phyloP scores from a whole-genome alignment of 2,329 filamentous ascomycete genomes.

The Magnaporthiopsis incrustans region DNA sequence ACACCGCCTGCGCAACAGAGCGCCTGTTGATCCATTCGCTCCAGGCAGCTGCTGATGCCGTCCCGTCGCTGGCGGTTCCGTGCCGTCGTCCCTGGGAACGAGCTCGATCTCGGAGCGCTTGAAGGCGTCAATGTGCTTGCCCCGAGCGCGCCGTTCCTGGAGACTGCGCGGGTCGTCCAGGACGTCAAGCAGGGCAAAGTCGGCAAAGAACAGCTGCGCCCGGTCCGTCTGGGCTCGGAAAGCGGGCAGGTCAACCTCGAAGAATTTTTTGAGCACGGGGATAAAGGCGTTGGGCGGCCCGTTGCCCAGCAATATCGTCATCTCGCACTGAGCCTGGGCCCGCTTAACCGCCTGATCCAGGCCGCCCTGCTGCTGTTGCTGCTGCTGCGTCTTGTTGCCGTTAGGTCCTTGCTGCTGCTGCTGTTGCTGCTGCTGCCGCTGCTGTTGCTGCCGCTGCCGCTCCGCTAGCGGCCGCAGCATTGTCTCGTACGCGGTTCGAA shows the following conservation, averaged over 20 bases:
- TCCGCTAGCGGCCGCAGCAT: constrained; percentile 34
- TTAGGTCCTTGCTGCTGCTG: constrained; percentile 21
- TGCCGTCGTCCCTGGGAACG: not conserved
- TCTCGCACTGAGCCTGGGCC: constrained; percentile 41
- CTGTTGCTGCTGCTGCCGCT: constrained; percentile 25
- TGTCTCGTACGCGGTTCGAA: constrained; percentile 41
- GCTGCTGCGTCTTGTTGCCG: constrained; percentile 13
- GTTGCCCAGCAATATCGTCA: constrained; percentile 41
- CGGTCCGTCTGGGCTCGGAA: constrained; percentile 53
- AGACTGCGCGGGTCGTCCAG: constrained; percentile 47
- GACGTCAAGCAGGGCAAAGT: constrained; percentile 62
- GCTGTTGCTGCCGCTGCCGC: constrained; percentile 29
- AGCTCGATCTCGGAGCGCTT: constrained; percentile 43
- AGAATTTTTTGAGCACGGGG: constrained; percentile 55
- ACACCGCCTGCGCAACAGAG: constrained; percentile 37
- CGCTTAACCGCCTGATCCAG: constrained; percentile 36
- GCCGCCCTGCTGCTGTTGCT: constrained; percentile 27
- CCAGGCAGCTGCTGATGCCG: constrained; percentile 10
- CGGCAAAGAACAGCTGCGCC: constrained; percentile 62
- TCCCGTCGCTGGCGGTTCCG: not conserved
- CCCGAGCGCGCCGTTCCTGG: constrained; percentile 23
- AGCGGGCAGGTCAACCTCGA: constrained; percentile 49
- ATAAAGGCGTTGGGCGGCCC: constrained; percentile 39
- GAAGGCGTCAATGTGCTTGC: constrained; percentile 46
- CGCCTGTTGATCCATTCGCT: not conserved